A percentile compares a stretch with the other conserved stretches of the same genome.
Conservation (phyloP, 345 rosid genomes). For the Populus pruinosa region DNA sequence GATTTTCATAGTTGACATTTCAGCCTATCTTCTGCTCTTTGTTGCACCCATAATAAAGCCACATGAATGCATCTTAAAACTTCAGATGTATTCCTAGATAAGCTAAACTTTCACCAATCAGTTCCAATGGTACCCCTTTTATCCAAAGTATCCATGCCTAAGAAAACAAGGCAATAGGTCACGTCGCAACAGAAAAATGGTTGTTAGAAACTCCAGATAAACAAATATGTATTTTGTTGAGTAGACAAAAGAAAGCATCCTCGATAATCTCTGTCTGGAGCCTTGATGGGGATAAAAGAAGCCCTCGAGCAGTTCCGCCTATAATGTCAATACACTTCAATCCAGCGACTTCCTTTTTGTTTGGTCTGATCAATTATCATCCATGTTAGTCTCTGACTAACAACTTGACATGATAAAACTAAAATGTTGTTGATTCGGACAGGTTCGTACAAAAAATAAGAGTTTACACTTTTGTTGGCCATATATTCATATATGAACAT, state of each 20-base stretch:
- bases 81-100: neutral
- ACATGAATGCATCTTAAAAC: neutral
- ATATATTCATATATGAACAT: slow-evolving; percentile 16
- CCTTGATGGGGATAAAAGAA: slow-evolving; percentile 15
- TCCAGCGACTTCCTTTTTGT: neutral
- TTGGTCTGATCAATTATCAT: neutral
- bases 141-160: slow-evolving; percentile 10
- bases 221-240: neutral
- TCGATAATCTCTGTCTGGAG: neutral
- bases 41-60: neutral
- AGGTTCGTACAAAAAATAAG: slow-evolving; percentile 3
- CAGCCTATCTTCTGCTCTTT: neutral
- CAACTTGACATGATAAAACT: neutral
- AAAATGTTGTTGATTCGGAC: neutral
- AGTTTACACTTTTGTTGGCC: slow-evolving; percentile 19
- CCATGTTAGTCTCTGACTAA: neutral
- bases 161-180: neutral
- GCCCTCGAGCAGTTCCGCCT: slow-evolving; percentile 11
- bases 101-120: neutral
- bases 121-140: neutral
- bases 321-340: slow-evolving; percentile 10
- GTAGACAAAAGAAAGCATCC: neutral
- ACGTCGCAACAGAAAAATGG: neutral
- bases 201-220: neutral
- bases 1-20: neutral